These are phyloP conservation scores for Xylaria grammica DNA, from an alignment of 495 filamentous ascomycete species.

Conservation along the genomic window DNA sequence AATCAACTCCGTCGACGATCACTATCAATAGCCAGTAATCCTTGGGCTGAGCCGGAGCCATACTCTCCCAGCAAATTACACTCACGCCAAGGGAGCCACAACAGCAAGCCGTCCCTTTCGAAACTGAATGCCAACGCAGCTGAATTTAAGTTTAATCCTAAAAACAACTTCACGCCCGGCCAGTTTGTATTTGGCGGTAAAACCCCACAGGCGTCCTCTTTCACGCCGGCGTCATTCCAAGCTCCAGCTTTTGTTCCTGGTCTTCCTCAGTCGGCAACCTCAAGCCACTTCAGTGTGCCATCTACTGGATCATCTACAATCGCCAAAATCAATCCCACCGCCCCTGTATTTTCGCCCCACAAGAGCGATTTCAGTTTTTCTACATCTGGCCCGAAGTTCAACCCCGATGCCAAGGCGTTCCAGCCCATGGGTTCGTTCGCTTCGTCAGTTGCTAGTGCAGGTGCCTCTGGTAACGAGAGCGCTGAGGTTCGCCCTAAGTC, in stretches of 20 bases:
- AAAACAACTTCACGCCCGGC: slow-evolving; percentile 63
- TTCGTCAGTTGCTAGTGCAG: slow-evolving; percentile 43
- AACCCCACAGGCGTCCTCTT: slow-evolving; percentile 57
- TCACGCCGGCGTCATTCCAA: slow-evolving; percentile 39
- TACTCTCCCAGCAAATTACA: slow-evolving; percentile 38
- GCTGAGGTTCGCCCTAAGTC: slow-evolving; percentile 47
- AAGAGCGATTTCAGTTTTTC: slow-evolving; percentile 77
- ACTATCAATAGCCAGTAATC: slow-evolving; percentile 54
- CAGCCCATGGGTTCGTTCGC: slow-evolving; percentile 60
- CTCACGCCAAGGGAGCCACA: slow-evolving; percentile 53
- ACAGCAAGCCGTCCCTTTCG: slow-evolving; percentile 70
- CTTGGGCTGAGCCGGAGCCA: slow-evolving; percentile 53
- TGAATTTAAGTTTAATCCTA: slow-evolving; percentile 83
- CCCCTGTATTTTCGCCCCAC: slow-evolving; percentile 73
- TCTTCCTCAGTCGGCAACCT: slow-evolving; percentile 35
- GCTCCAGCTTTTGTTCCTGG: slow-evolving; percentile 40
- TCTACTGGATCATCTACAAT: slow-evolving; percentile 37
- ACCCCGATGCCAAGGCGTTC: slow-evolving; percentile 81
- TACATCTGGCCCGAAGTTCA: slow-evolving; percentile 69
- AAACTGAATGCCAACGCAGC: slow-evolving; percentile 86
- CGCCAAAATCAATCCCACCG: slow-evolving; percentile 67
- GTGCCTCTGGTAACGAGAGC: slow-evolving; percentile 43
- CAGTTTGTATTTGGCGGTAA: slow-evolving; percentile 59
- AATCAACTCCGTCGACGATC: slow-evolving; percentile 48
- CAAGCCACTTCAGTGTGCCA: slow-evolving; percentile 47